phyloP scores from a whole-genome alignment of 83 land plant genomes.

The Picea abies region DNA sequence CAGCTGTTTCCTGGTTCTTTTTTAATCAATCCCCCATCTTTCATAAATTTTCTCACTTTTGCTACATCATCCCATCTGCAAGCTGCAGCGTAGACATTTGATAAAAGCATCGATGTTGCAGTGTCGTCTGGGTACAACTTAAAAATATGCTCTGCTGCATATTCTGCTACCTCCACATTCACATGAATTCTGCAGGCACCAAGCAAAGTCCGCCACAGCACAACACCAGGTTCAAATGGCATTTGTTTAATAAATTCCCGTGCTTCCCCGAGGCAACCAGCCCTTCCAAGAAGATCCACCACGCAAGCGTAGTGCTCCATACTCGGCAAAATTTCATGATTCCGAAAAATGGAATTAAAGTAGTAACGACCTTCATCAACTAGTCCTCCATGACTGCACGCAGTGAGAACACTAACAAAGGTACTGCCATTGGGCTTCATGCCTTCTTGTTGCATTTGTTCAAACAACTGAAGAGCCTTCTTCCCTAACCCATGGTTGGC shows the following conservation, averaged over 20 bases:
- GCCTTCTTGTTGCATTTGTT: constrained; percentile 34
- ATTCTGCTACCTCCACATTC: constrained; percentile 34
- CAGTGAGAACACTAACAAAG: constrained; percentile 40
- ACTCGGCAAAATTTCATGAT: constrained; percentile 31
- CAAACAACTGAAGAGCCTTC: constrained; percentile 23
- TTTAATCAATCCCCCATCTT: constrained; percentile 33
- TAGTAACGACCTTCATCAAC: constrained; percentile 38
- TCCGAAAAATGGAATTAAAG: constrained; percentile 29
- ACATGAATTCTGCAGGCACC: constrained; percentile 41
- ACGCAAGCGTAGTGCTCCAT: constrained; percentile 49
- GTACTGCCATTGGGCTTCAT: constrained; percentile 35
- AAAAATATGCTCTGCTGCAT: constrained; percentile 37
- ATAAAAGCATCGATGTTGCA: constrained; percentile 37
- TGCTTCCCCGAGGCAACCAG: constrained; percentile 47
- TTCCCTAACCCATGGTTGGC: constrained; percentile 33
- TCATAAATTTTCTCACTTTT: constrained; percentile 34
- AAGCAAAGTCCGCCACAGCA: constrained; percentile 43
- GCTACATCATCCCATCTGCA: constrained; percentile 49
- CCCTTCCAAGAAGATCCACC: constrained; percentile 54
- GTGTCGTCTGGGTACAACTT: constrained; percentile 27
- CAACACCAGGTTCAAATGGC: constrained; percentile 44
- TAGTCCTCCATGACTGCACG: constrained; percentile 47
- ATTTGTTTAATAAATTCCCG: constrained; percentile 39
- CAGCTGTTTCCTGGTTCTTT: constrained; percentile 36
- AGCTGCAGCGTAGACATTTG: constrained; percentile 50